phyloP scores from a whole-genome alignment of 164 flowering plant species.

The Annona cherimola region DNA sequence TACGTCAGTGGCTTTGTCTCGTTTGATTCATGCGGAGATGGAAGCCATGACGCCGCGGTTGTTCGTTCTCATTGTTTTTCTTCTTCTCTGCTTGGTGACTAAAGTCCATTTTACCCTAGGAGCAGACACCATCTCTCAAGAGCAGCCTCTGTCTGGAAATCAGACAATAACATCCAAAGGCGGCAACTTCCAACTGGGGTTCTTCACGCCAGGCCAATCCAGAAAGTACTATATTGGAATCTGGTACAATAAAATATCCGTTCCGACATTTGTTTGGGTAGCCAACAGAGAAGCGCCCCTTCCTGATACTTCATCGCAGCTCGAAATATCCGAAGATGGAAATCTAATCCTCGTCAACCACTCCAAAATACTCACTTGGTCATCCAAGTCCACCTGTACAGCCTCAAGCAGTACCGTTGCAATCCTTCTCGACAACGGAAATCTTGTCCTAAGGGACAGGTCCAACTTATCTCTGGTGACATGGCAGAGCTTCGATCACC shows the following conservation, averaged over 20 bases:
- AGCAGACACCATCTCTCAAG: conserved; percentile 16
- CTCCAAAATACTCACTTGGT: conserved; percentile 23
- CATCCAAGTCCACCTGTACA: conserved; percentile 16
- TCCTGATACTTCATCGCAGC: conserved; percentile 6
- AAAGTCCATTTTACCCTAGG: conserved; percentile 9
- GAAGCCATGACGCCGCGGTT: neutral
- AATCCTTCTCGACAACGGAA: conserved; percentile 27
- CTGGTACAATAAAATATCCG: conserved; percentile 15
- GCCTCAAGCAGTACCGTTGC: conserved; percentile 11
- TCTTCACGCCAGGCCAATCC: conserved; percentile 20
- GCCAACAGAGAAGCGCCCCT: conserved; percentile 22
- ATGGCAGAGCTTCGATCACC: conserved; percentile 19
- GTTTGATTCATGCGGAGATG: neutral
- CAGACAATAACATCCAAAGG: conserved; percentile 16
- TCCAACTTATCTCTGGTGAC: neutral
- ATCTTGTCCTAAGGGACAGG: conserved; percentile 22
- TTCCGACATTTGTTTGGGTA: conserved; percentile 22
- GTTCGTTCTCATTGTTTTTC: neutral
- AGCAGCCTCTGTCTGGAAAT: conserved; percentile 17
- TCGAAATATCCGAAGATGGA: conserved; percentile 18
- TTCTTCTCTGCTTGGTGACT: neutral
- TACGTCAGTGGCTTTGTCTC: too few species aligned
- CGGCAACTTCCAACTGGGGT: conserved; percentile 17
- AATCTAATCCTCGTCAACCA: conserved; percentile 20
- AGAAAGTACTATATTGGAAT: conserved; percentile 19